Base-by-base conservation (phyloP, 768 basidiomycete genomes). In the Cyclocybe aegerita region DNA sequence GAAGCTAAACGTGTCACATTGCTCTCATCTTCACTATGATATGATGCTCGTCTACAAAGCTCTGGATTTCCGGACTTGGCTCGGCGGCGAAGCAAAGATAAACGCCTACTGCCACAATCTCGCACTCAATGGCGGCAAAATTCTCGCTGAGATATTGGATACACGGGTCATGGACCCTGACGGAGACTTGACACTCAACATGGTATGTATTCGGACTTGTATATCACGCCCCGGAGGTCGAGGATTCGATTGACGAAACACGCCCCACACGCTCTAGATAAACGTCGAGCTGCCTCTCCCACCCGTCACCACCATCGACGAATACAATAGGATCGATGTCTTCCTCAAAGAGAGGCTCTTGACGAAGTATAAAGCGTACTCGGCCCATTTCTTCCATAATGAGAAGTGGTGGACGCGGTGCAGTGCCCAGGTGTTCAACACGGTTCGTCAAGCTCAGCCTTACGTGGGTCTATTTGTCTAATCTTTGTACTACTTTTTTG, bases 61-160 rank as follows among this genome's bases (percentile, higher is more conserved):
- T 0, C 63, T 92, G 4, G 78, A 83, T 30, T 93, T 93, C 69
- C 80, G 92, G 29, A 60, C 76, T 50, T 79, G 79, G 70, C 65
- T 92, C 2, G 91, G 92, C 1, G 90, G 92, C 5, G 91, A 94
- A 64, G 65, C 77, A 17, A 75, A 72, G 39, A 93, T 94, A 51
- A 81, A 79, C 55, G 68, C 69, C 7, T 92, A 93, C 63, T 89
- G 83, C 56, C 86, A 84, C 63, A 59, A 71, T 7, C 74, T 92
- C 5, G 92, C 90, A 3, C 52, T 87, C 2, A 63, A 76, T 39
- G 92, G 90, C 7, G 90, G 88, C 0, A 75, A 72, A 52, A 60
- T 63, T 8, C 70, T 92, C 7, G 82, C 84, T 1, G 70, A 80
- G 50, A 65, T 81, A 7, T 71, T 91, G 37, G 81, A 79, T 1